phyloP scores from a whole-genome alignment of 1,284 basidiomycete genomes.

The Peniophora sp. region DNA sequence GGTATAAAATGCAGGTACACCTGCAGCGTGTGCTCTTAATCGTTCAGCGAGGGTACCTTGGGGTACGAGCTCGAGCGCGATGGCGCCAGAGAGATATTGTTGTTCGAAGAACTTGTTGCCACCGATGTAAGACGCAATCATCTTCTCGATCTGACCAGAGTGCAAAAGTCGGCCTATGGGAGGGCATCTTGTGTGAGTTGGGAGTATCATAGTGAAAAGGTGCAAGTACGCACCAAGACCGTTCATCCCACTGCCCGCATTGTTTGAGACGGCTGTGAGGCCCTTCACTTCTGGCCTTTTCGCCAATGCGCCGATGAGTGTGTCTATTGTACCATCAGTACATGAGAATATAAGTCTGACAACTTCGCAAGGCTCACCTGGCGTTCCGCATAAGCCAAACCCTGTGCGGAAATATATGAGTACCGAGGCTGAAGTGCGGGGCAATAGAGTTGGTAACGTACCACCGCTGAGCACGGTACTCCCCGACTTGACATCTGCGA shows the following conservation, averaged over 20 bases:
- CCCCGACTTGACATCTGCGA: constrained; percentile 49
- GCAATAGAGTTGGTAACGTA: constrained; percentile 23
- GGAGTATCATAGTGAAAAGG: neutral
- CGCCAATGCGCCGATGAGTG: constrained; percentile 75
- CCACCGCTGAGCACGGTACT: constrained; percentile 77
- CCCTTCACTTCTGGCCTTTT: constrained; percentile 65
- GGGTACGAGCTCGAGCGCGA: constrained; percentile 83
- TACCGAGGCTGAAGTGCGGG: no score
- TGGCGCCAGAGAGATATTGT: constrained; percentile 74
- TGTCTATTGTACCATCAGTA: constrained; percentile 38
- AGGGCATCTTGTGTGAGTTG: constrained; percentile 4
- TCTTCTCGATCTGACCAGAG: constrained; percentile 72
- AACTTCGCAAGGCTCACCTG: no score
- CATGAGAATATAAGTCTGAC: constrained; percentile 8
- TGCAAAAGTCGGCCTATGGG: constrained; percentile 68
- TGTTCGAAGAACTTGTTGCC: constrained; percentile 75
- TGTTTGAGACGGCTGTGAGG: constrained; percentile 86
- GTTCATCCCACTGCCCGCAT: constrained; percentile 72
- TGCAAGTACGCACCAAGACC: constrained; percentile 60
- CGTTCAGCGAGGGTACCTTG: constrained; percentile 91
- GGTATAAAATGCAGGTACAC: constrained; percentile 95
- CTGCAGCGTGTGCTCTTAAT: constrained; percentile 86
- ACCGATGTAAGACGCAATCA: constrained; percentile 86
- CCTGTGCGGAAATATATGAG: constrained; percentile 32
- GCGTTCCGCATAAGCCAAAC: constrained; percentile 73